Percentiles rank a stretch among this genome's conserved stretches.
These are phyloP conservation scores for Mitragyna speciosa DNA, from an alignment of 257 asterid genomes.

Conservation along the genomic window DNA sequence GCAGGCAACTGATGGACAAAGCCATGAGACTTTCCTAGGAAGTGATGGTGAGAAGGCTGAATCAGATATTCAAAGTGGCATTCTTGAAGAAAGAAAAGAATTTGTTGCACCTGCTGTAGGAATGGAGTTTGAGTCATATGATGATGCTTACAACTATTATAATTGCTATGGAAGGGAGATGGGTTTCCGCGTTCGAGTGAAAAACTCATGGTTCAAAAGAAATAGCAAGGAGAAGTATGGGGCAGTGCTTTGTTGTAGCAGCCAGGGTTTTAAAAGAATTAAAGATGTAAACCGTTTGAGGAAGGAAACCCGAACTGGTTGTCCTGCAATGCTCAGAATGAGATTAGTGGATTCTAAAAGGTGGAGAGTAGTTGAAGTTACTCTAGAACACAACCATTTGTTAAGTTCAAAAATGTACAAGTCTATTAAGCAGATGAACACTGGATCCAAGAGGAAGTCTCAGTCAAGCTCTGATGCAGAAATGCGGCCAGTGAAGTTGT, in stretches of 20 bases:
- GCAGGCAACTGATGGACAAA: slow-evolving; percentile 32
- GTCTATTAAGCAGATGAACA: slow-evolving; percentile 57
- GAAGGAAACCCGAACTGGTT: slow-evolving; percentile 90
- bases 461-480: slow-evolving; percentile 52
- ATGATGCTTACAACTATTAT: slow-evolving; percentile 78
- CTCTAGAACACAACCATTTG: slow-evolving; percentile 72
- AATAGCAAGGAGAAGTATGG: slow-evolving; percentile 91
- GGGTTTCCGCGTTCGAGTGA: slow-evolving; percentile 76
- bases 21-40: slow-evolving; percentile 25
- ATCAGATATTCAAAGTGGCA: slow-evolving; percentile 31
- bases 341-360: slow-evolving; percentile 63
- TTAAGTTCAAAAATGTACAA: slow-evolving; percentile 55
- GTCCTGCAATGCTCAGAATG: slow-evolving; percentile 79
- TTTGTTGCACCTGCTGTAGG: slow-evolving; percentile 68
- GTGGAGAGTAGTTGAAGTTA: slow-evolving; percentile 81
- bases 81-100: slow-evolving; percentile 42
- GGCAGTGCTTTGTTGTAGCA: slow-evolving; percentile 84
- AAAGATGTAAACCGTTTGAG: slow-evolving; percentile 68
- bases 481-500: slow-evolving; percentile 62
- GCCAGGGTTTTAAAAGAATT: slow-evolving; percentile 81
- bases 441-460: slow-evolving; percentile 56
- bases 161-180: slow-evolving; percentile 72
- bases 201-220: slow-evolving; percentile 87
- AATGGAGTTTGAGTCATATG: slow-evolving; percentile 88
- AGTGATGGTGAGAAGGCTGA: slow-evolving; percentile 28